A percentile compares a stretch with the other conserved stretches of the same genome.
These are phyloP conservation scores for Gracilaria domingensis DNA, from an alignment of 23 red algal genomes.

Conservation along the genomic window DNA sequence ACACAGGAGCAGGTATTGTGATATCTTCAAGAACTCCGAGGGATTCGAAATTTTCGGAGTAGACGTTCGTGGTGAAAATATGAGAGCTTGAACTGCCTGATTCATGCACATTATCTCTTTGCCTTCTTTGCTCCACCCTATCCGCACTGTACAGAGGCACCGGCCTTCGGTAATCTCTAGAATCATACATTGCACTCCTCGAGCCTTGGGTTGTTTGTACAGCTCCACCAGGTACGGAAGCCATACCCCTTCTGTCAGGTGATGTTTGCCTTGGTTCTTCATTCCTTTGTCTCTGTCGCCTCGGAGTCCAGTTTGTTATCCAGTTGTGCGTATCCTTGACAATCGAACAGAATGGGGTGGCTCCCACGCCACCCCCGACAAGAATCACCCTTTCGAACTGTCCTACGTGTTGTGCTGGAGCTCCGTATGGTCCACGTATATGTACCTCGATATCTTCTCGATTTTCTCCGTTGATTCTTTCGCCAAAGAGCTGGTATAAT, in stretches of 20 bases:
- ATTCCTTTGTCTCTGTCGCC: conserved; percentile 3
- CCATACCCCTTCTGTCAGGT: neutral
- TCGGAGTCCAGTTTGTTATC: conserved; percentile 74
- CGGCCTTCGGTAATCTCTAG: neutral
- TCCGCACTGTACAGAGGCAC: conserved; percentile 26
- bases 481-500: conserved; percentile 72
- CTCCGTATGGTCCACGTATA: conserved; percentile 82
- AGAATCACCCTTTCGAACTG: conserved; percentile 88
- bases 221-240: neutral
- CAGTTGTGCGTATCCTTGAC: conserved; percentile 71
- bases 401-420: conserved; percentile 83
- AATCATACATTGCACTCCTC: neutral
- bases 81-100: conserved; percentile 49
- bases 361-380: conserved; percentile 85
- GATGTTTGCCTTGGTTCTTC: neutral
- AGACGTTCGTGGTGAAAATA: conserved; percentile 68
- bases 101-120: neutral
- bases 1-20: neutral
- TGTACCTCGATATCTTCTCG: conserved; percentile 79
- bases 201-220: neutral
- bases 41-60: conserved; percentile 51
- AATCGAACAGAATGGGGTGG: conserved; percentile 84
- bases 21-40: conserved; percentile 27
- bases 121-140: conserved; percentile 21
- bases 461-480: conserved; percentile 37